Evolutionary conservation across 345 rosid genomes (phyloP), one percentile per base, ranked within the genome.

Genomic region (Hibiscus mutabilis): DNA sequence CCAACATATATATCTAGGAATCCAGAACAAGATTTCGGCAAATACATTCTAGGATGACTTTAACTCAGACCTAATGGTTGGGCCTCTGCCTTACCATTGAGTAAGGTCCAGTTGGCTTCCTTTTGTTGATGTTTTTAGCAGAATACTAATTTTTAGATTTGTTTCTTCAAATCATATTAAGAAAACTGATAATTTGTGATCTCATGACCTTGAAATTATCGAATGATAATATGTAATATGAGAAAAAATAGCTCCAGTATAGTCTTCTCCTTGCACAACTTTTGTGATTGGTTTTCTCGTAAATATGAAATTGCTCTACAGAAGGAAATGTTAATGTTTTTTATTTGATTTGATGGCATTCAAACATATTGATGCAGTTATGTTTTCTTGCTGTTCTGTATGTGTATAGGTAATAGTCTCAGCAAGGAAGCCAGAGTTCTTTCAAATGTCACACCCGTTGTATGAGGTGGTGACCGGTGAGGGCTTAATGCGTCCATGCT

Each of bases 341-440:
- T 37, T 37, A 37, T 42, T 42, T 11, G 69, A 24, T 66, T 46
- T 44, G 6, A 46, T 44, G 12, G 14, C 22, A 66, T 24, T 15
- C 7, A 24, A 3, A 22, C 14, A 44, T 51, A 18, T n/a, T 15
- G 3, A 55, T 55, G 10, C 18, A 40, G 44, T 33, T 57, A 47
- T 31, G 51, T 52, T 16, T 2, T 24, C 22, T 72, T 79, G 24
- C 53, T 66, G 72, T 56, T 69, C 42, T 70, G 53, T 14, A 42
- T 14, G 59, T 49, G 53, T 81, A 21, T 74, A 92, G 98, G 98
- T 92, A 56, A 92, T 92, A 84, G 91, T 93, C 56, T 93, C 98
- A 24, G 96, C 98, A 18, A 91, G 97, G 82, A 93, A 93, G 84
- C 97, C 98, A 40, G 98, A 93, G 84, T 93, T 93, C 86, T 93